Evolutionary conservation across 805 yeast genomes (phyloP), one percentile per base, ranked within the genome.

Genomic region (Lachancea cidri): DNA sequence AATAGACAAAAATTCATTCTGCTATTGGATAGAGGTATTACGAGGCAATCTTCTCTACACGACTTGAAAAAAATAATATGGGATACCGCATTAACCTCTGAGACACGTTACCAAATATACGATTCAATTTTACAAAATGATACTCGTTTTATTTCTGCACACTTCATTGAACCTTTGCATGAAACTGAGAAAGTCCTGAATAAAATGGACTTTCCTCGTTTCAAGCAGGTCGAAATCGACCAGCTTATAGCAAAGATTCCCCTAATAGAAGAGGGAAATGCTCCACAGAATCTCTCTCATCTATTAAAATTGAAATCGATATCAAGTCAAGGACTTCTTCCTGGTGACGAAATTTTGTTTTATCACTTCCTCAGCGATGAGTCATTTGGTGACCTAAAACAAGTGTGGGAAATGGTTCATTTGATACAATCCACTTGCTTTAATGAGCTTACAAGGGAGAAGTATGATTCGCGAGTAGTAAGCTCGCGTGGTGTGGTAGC

Each of bases 151-250:
- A 49, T 58, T 4, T 46, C 60, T 48, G 42, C 31, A 35, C 50
- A 41, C 37, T 55, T 47, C 41, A 49, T 70, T 19, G 67, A 76
- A 36, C 57, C 67, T 14, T 70, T 60, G 48, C 66, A 66, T 33
- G 71, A 70, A 32, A 39, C 65, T 11, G 57, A 53, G 29, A 42
- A 58, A 15, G 64, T 68, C 37, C 39, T 60, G 39, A 36, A 53
- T 7, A 44, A 48, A 27, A 60, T 62, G 48, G 55, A 56, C 14
- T 55, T 64, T 34, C 66, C 68, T 2, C 41, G 47, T 3, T 52
- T 54, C 13, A 63, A 64, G 40, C 50, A 54, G 27, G 42, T 41
- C 2, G 68, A 66, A 48, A 57, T 57, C 34, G 53, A 52, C 33
- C 42, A 50, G 43, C 29, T 52, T 29, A 41, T 60, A 30, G 36